Base-by-base conservation (phyloP, 768 basidiomycete genomes). In the Pleurotus eryngii region DNA sequence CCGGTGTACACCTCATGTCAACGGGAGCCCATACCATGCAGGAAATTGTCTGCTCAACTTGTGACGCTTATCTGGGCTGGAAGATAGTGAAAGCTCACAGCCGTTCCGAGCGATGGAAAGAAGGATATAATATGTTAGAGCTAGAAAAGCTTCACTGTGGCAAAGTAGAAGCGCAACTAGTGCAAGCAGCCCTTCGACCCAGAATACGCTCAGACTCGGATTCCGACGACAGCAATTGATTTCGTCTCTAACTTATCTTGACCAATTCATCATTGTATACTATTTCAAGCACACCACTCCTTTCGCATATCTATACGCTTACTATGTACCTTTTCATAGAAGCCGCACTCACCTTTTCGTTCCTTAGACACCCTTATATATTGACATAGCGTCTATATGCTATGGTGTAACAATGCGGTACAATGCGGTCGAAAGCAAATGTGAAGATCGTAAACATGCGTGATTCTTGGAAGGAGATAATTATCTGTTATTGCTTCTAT, bases 1-100 rank as follows among this genome's bases (percentile, higher is more conserved):
- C 82, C 8, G 74, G 74, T 30, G 77, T 83, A 22, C 80, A 81
- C 56, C 74, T 87, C 26, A 85, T 87, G 84, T 74, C 72, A 42
- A 83, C 84, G 7, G 84, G 85, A 24, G 84, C 83, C 17, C 83
- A 86, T 62, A 83, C 81, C 12, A 80, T 84, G 73, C 78, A 81
- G 65, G 81, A 84, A 66, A 74, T 82, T 26, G 70, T 71, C 15
- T 86, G 84, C 66, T 67, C 73, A 4, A 70, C 69, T 4, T 85
- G 84, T 63, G 71, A 74, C 30, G 60, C 72, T 8, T 82, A 81
- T 64, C 71, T 86, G n/a, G 85, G 85, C 11, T 87, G 82, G 82
- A 81, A 82, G 66, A 84, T 87, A 49, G 68, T 83, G 4, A 78
- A 78, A 35, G 84, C 83, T 3, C 78, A 81, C 62, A 82, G 84